phyloP scores from a whole-genome alignment of 352 stramenopile genomes.

The Globisporangium mamillatum region DNA sequence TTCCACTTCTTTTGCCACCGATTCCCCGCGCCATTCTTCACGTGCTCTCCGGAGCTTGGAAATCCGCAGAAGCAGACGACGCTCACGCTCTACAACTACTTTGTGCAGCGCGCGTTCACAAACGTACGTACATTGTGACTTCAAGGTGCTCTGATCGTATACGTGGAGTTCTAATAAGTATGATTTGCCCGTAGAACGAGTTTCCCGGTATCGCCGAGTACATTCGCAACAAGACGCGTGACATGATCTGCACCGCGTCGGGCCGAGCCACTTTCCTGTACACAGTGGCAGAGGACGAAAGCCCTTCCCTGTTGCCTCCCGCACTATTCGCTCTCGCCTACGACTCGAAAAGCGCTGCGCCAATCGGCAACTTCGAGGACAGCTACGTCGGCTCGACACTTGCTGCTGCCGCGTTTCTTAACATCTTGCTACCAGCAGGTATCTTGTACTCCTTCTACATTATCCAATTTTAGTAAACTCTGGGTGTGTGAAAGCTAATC shows the following conservation, averaged over 20 bases:
- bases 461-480: neutral
- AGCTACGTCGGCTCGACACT: slow-evolving; percentile 56
- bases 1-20: slow-evolving; percentile 77
- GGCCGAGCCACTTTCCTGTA: neutral
- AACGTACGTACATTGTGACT: slow-evolving; percentile 35
- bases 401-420: slow-evolving; percentile 58
- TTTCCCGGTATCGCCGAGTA: slow-evolving; percentile 70
- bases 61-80: slow-evolving; percentile 18
- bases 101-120: slow-evolving; percentile 60
- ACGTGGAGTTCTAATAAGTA: neutral
- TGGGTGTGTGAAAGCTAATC: neutral
- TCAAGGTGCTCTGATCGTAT: neutral
- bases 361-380: slow-evolving; percentile 45
- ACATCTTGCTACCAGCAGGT: slow-evolving; percentile 75
- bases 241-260: slow-evolving; percentile 51
- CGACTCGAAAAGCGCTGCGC: slow-evolving; percentile 32
- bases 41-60: slow-evolving; percentile 28
- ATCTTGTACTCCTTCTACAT: neutral
- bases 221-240: slow-evolving; percentile 72
- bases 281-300: neutral
- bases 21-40: slow-evolving; percentile 62
- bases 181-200: slow-evolving; percentile 45
- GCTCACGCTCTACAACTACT: slow-evolving; percentile 76
- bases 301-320: neutral
- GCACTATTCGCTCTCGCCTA: slow-evolving; percentile 42